Conservation (phyloP, 305 asterid genomes). For the Fraxinus platypoda region DNA sequence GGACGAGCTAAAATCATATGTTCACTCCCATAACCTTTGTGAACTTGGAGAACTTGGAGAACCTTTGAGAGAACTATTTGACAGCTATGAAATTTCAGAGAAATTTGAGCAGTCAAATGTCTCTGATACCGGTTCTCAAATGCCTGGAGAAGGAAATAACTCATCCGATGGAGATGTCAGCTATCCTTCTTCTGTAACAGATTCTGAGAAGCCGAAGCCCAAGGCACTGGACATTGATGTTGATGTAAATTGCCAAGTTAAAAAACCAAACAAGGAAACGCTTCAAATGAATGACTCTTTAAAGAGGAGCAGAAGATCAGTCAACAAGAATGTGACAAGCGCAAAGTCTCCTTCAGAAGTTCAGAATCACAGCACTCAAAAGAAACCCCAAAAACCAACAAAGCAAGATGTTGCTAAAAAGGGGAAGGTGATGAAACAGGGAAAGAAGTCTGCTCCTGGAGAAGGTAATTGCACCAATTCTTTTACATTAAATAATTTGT, state of each 20-base stretch:
- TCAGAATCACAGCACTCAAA: constrained; percentile 39
- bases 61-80: constrained; percentile 55
- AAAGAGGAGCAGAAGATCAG: constrained; percentile 41
- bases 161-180: constrained; percentile 69
- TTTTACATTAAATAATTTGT: not conserved
- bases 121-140: constrained; percentile 58
- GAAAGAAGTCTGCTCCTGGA: constrained; percentile 42
- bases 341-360: constrained; percentile 40
- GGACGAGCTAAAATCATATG: constrained; percentile 70
- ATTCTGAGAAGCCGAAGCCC: constrained; percentile 46
- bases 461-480: constrained; percentile 39
- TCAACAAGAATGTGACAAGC: constrained; percentile 36
- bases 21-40: constrained; percentile 48
- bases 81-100: constrained; percentile 58
- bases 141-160: constrained; percentile 51
- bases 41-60: constrained; percentile 55
- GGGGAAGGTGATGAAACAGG: constrained; percentile 52
- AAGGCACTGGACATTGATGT: constrained; percentile 34
- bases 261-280: constrained; percentile 34
- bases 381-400: constrained; percentile 44
- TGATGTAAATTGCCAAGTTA: constrained; percentile 33
- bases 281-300: constrained; percentile 35
- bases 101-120: constrained; percentile 50
- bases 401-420: constrained; percentile 47
- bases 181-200: constrained; percentile 51